phyloP scores from a whole-genome alignment of 139 green algal species.

The Coelastrella sp. region DNA sequence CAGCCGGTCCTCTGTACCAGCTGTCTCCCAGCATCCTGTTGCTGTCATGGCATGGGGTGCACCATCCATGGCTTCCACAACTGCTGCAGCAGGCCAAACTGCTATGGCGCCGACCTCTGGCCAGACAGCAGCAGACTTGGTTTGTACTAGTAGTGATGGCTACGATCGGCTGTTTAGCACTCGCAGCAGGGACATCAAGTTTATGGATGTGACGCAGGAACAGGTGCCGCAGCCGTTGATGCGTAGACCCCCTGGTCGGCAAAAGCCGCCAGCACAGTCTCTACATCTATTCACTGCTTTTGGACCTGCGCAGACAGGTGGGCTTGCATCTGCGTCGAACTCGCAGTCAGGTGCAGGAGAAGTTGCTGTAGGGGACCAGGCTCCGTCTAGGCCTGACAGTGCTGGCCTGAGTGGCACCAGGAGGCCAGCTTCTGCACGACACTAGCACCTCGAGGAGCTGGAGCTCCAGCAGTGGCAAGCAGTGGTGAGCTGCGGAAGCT shows the following conservation, averaged over 20 bases:
- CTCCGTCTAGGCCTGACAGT: too few relatives aligned
- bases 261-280: constrained; percentile 5
- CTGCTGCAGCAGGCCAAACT: too few relatives aligned
- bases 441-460: too few relatives aligned
- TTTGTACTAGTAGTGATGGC: neutral
- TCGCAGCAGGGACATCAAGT: too few relatives aligned
- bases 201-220: neutral
- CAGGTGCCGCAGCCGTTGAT: neutral
- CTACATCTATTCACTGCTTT: constrained; percentile 10
- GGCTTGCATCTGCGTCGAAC: neutral
- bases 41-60: neutral
- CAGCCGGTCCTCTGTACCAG: neutral
- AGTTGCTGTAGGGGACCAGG: too few relatives aligned
- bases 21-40: neutral
- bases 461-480: too few relatives aligned
- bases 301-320: neutral
- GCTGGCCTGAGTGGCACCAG: too few relatives aligned
- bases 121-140: too few relatives aligned
- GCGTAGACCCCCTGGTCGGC: neutral
- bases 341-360: too few relatives aligned
- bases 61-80: neutral
- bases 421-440: too few relatives aligned
- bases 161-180: neutral
- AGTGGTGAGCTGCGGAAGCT: too few relatives aligned
- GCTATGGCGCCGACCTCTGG: too few relatives aligned